Base-by-base conservation (phyloP, 345 rosid genomes). In the Arabidopsis thaliana region DNA sequence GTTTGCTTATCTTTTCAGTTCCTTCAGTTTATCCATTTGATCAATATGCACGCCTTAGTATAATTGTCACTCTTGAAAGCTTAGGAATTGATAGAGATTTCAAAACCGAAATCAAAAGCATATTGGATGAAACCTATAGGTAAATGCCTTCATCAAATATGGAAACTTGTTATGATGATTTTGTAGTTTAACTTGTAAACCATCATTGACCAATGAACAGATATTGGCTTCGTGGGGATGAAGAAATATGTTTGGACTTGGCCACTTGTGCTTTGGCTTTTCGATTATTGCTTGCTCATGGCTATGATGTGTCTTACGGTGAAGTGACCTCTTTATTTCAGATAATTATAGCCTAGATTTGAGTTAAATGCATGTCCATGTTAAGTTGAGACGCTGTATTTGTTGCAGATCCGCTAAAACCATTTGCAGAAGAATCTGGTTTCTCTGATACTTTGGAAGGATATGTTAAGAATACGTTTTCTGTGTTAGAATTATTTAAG, bases 231-330 rank as follows among this genome's bases (percentile, higher is more conserved):
- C 87, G 81, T 79, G 91, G 89, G 22, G 88, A 85, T 67, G 93
- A 88, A 75, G 91, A 86, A 58, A 63, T 74, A 82, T 82, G 84
- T 81, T 76, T 75, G 69, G 93, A 90, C 74, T 24, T 75, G 56
- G 72, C 83, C 14, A 83, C 91, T 69, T 85, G 88, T 45, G 92
- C 93, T 11, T 74, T 90, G 89, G 91, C 97, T 50, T 95, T 90
- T 69, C 88, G 90, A n/a, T 44, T 90, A 57, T 75, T 92, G 67
- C 88, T 89, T 45, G 48, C 71, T 58, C 79, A 86, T 52, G 91
- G 98, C 59, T 90, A 90, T 69, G 81, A 85, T 75, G 91, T 92
- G 71, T 84, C 93, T 70, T 76, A 87, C 70, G 99, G 99, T 88
- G 77, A 74, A 41, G 14, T 40, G 51, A 41, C 41, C 53, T 42